These are phyloP conservation scores for Glomus cerebriforme DNA, from an alignment of 192 early-diverging fungal genomes.

Conservation along the genomic window DNA sequence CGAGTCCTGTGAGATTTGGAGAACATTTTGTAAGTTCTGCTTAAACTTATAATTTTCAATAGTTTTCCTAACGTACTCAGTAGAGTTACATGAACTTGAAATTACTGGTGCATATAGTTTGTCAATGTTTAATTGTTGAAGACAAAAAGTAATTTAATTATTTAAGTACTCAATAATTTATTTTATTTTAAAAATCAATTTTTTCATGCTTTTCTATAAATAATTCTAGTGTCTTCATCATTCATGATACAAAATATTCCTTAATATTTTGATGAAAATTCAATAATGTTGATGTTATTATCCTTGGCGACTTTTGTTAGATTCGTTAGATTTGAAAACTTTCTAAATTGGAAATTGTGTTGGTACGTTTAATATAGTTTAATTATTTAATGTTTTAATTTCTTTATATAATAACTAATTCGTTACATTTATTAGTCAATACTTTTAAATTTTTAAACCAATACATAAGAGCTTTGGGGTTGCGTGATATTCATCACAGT, in stretches of 20 bases:
- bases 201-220: conserved; percentile 15
- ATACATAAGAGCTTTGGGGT: conserved; percentile 54
- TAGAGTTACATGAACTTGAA: conserved; percentile 43
- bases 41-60: not conserved
- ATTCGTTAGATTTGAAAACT: conserved; percentile 38
- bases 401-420: not conserved
- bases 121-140: conserved; percentile 68
- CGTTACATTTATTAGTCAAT: conserved; percentile 19
- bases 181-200: not conserved
- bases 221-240: conserved; percentile 52
- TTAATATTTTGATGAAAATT: conserved; percentile 49
- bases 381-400: not conserved
- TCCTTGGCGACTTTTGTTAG: conserved; percentile 45
- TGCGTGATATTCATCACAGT: conserved; percentile 56
- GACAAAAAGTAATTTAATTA: conserved; percentile 44
- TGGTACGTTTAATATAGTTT: not conserved
- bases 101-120: conserved; percentile 70
- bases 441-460: conserved; percentile 52
- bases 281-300: conserved; percentile 43
- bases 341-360: conserved; percentile 38
- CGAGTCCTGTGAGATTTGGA: conserved; percentile 57
- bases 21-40: conserved; percentile 51
- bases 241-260: conserved; percentile 48
- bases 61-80: conserved; percentile 19
- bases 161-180: not conserved